Evolutionary conservation across 306 rosid species (phyloP).

Genomic region (Vigna radiata): DNA sequence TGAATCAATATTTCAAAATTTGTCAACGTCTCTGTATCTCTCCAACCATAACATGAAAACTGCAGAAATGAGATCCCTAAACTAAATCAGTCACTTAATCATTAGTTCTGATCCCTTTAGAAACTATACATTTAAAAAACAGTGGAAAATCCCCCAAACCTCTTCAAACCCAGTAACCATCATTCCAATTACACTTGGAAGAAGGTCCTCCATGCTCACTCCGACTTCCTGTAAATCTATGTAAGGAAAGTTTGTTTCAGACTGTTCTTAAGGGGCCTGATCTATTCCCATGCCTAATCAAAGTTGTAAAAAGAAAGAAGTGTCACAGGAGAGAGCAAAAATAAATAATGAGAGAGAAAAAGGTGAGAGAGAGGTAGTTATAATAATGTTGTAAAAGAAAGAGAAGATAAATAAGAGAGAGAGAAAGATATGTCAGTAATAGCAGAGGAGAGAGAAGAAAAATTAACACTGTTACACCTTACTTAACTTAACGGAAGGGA

Average conservation of each 20-base stretch:
- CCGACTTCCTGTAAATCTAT: slow-evolving; percentile 80
- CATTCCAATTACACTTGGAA: slow-evolving; percentile 62
- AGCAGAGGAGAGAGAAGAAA: too few species aligned
- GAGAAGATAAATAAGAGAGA: too few species aligned
- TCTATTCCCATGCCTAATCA: slow-evolving; percentile 87
- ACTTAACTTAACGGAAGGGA: too few species aligned
- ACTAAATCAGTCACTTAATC: slow-evolving; percentile 59
- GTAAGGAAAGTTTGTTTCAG: slow-evolving; percentile 74
- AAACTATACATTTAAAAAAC: slow-evolving; percentile 80
- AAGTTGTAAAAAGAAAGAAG: too few species aligned
- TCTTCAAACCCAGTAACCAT: slow-evolving; percentile 60
- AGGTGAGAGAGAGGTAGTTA: too few species aligned
- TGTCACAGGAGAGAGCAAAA: too few species aligned
- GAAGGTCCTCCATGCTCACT: slow-evolving; percentile 87
- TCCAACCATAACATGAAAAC: slow-evolving; percentile 52
- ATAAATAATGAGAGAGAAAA: too few species aligned
- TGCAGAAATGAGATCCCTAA: slow-evolving; percentile 57
- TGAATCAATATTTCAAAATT: slow-evolving; percentile 86
- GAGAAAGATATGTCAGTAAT: too few species aligned
- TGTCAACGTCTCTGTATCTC: slow-evolving; percentile 59
- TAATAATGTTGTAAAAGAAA: too few species aligned
- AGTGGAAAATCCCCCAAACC: slow-evolving; percentile 30
- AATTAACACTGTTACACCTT: too few species aligned
- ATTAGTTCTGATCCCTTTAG: slow-evolving; percentile 58
- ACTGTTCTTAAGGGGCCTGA: slow-evolving; percentile 91